These are phyloP conservation scores for Allomyces arbusculus DNA, from an alignment of 192 early-diverging fungal genomes.

Conservation along the genomic window DNA sequence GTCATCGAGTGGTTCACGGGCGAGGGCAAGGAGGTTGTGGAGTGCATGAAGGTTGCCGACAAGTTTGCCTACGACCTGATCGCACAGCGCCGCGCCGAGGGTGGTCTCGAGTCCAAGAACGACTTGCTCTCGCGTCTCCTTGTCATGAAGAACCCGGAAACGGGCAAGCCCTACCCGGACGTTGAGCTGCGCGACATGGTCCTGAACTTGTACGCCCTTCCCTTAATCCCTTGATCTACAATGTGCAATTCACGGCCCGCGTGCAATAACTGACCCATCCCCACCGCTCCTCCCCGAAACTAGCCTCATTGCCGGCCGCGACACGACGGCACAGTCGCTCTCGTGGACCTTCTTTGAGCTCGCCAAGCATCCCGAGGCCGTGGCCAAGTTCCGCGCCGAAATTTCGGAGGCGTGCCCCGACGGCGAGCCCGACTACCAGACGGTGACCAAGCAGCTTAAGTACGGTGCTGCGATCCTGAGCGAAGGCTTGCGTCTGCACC, in stretches of 20 bases:
- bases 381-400: conserved; percentile 15
- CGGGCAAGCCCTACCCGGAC: conserved; percentile 14
- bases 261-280: background rate
- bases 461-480: conserved; percentile 30
- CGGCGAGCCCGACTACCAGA: conserved; percentile 5
- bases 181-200: conserved; percentile 20
- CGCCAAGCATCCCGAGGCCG: conserved; percentile 14
- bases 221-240: background rate
- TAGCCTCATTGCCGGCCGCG: conserved; percentile 17
- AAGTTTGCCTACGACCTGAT: conserved; percentile 14
- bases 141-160: conserved; percentile 17
- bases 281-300: conserved; percentile 1
- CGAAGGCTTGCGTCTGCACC: conserved; percentile 43
- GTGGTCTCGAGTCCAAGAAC: conserved; percentile 3
- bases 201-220: conserved; percentile 17
- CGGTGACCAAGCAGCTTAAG: conserved; percentile 17
- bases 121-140: conserved; percentile 24
- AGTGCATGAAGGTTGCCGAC: conserved; percentile 7
- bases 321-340: conserved; percentile 35
- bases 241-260: too few species aligned
- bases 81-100: conserved; percentile 7
- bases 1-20: conserved; percentile 10
- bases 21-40: conserved; percentile 5
- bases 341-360: conserved; percentile 29
- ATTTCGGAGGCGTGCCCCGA: background rate